Base-by-base conservation (phyloP, 257 asterid species). In the Solanum virginianum region DNA sequence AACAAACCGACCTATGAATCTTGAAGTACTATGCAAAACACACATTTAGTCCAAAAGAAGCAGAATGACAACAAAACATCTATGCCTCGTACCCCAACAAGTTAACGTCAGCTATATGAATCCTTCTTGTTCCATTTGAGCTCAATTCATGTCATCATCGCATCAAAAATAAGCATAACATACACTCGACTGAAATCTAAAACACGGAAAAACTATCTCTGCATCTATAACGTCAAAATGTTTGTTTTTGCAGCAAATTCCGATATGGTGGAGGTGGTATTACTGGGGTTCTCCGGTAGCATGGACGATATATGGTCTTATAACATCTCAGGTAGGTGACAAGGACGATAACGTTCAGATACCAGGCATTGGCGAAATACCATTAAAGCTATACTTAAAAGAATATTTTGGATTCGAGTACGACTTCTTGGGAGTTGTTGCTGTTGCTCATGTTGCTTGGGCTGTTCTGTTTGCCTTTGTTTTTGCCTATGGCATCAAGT, bases 181-280 rank as follows among this genome's bases (percentile, higher is more conserved):
- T 32, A 32, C 36, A n/a, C 18, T 43, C 1, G 3, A 39, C 80
- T 41, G 17, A 20, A 71, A 71, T 20, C 17, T 41, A 71, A 20
- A 18, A 39, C 54, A 70, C 0, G 26, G 54, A 39, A 39, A 71
- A 32, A 20, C 20, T 0, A 20, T 41, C 7, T 72, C 29, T 20
- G 36, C 18, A 72, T 20, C 80, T 43, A 72, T 43, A 43, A 43
- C 80, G 36, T 82, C 47, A 80, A 55, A 41, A 8, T 45, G 69
- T 66, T 69, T 69, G 79, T 43, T 36, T 84, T 3, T 65, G 65
- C 91, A 94, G 97, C 90, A 91, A 88, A 93, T 95, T 81, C 98
- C 97, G 0, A 88, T 92, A 88, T 95, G 98, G 98, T 95, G 97
- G 98, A 92, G 98, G 80, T 95, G 97, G 96, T 94, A 92, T 83